Conservation (phyloP, 1,284 basidiomycete species). For the Sanghuangporus sanghuang region DNA sequence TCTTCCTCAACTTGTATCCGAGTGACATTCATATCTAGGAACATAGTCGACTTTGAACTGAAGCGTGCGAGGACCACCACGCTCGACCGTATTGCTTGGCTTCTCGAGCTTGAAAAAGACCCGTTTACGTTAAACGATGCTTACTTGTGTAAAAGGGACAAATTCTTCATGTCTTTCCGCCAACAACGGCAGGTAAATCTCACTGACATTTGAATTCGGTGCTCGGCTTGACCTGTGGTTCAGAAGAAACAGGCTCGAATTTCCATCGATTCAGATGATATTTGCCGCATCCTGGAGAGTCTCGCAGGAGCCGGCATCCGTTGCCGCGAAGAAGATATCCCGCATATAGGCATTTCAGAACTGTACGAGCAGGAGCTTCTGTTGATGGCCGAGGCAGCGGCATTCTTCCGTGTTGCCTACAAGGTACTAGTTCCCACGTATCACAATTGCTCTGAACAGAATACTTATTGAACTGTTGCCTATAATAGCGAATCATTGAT, state of each 20-base stretch:
- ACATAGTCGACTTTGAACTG: constrained; percentile 24
- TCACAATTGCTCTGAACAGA: not conserved
- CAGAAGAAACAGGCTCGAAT: not conserved
- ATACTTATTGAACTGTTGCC: not conserved
- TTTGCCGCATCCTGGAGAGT: not conserved
- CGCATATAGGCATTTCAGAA: constrained; percentile 34
- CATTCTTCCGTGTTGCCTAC: constrained; percentile 46
- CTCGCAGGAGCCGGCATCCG: constrained; percentile 27
- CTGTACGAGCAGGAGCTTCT: constrained; percentile 42
- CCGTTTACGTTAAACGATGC: constrained; percentile 1
- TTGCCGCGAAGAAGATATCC: constrained; percentile 33
- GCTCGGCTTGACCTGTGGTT: not conserved
- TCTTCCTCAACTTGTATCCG: not conserved
- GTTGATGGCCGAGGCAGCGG: constrained; percentile 46
- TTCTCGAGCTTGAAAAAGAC: constrained; percentile 28
- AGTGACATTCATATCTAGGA: constrained; percentile 18
- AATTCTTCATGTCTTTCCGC: not conserved
- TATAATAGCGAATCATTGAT: constrained; percentile 48
- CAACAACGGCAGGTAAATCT: not conserved
- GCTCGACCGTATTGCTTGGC: constrained; percentile 23
- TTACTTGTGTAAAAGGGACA: not conserved
- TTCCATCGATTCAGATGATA: not conserved
- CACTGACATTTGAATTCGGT: not conserved
- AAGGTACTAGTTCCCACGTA: constrained; percentile 29
- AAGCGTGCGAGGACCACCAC: constrained; percentile 23